Base-by-base conservation (phyloP, 73 alveolate genomes). In the Paramecium primaurelia region DNA sequence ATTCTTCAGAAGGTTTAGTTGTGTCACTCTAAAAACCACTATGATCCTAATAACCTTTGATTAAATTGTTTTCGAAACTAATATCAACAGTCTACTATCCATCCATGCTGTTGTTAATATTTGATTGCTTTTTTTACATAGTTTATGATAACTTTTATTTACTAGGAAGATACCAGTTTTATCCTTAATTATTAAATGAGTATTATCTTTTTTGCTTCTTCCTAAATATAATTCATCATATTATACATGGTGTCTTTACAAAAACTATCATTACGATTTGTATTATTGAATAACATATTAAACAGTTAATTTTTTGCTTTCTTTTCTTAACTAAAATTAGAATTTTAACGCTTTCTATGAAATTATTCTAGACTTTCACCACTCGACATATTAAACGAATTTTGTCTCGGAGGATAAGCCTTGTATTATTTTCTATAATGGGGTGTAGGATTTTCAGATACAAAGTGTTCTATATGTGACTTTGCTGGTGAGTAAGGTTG, bases 401-500 rank as follows among this genome's bases (percentile, higher is more conserved):
- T 47, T 47, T 80, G 30, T 25, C 91, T 40, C 9, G 91, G 91
- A 26, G 91, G 58, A 20, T 25, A 14, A 37, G 60, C 88, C n/a
- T 80, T 3, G 10, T 45, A 73, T 22, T 73, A 26, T 64, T 80
- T 42, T 40, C 91, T 45, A 45, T 45, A 22, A 80, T 80, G 77
- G 9, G 91, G 91, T 25, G 87, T 36, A 12, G 64, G 64, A 73
- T 37, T 73, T 38, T 73, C 87, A 36, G 87, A 73, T 6, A 45
- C 9, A 25, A 45, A 42, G 49, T 80, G 71, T 14, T 80, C 91
- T 16, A 22, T 26, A 80, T 80, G 44, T 80, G 91, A 80, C 73
- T 47, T 80, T 10, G 91, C 59, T 45, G 91, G 91, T 18, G 91
- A 80, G 30, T 25, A 80, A 47, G 91, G 77, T 80, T 80, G 58